Conservation (phyloP, 768 basidiomycete species). For the Auricularia heimuer region DNA sequence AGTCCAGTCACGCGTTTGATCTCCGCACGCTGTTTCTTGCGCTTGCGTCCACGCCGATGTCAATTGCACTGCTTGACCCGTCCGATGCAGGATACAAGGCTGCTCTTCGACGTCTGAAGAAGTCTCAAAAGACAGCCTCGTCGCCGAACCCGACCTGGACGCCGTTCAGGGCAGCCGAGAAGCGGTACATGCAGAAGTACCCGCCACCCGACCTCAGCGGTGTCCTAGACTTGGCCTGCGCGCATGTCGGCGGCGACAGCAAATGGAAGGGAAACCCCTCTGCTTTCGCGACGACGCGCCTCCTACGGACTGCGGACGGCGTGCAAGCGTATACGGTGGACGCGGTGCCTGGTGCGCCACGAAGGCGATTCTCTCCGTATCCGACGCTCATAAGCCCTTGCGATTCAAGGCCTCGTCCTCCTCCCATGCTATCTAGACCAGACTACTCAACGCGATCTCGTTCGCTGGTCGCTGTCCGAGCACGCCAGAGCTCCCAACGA, state of each 20-base stretch:
- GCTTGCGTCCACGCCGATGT: not conserved
- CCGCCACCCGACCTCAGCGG: constrained; percentile 63
- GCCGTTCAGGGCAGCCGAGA: constrained; percentile 68
- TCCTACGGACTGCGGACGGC: constrained; percentile 12
- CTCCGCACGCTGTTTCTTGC: too few species aligned
- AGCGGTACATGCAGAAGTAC: constrained; percentile 68
- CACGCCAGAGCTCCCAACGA: constrained; percentile 77
- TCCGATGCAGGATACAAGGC: not conserved
- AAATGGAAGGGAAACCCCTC: constrained; percentile 38
- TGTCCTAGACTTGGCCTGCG: constrained; percentile 57
- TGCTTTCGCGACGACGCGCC: constrained; percentile 26
- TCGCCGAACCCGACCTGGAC: constrained; percentile 49
- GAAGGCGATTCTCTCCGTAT: not conserved
- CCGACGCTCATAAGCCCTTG: too few species aligned
- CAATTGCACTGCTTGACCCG: not conserved
- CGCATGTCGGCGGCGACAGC: constrained; percentile 33
- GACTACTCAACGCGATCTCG: constrained; percentile 54
- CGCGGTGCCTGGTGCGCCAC: not conserved
- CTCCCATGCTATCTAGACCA: constrained; percentile 64
- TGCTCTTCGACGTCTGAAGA: not conserved
- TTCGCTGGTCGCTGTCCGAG: constrained; percentile 61
- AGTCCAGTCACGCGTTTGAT: too few species aligned
- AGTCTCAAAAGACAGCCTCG: not conserved
- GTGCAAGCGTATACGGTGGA: constrained; percentile 7
- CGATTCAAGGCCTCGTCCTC: constrained; percentile 65